A percentile compares a stretch with the other conserved stretches of the same genome.
Evolutionary conservation across 2,329 filamentous ascomycete species (phyloP).

Genomic region (Byssothecium circinans): DNA sequence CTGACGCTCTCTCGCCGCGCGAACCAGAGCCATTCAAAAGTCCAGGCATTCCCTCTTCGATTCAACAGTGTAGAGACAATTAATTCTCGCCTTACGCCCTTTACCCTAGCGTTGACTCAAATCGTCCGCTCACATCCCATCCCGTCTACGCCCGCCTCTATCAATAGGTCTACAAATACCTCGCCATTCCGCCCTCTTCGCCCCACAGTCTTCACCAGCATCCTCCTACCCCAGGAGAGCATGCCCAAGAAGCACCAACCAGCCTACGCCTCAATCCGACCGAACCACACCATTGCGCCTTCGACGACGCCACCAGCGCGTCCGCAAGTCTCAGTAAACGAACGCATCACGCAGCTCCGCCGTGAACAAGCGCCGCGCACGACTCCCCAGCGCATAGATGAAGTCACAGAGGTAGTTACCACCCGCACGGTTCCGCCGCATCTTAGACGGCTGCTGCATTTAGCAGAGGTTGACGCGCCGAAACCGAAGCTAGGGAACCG

Average conservation of each 20-base stretch:
- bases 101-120: no score
- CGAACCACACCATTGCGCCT: conserved; percentile 14
- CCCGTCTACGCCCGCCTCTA: no score
- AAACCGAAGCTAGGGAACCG: conserved; percentile 45
- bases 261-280: conserved; percentile 46
- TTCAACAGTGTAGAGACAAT: no score
- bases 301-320: not conserved
- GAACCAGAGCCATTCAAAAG: no score
- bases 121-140: no score
- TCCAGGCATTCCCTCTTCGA: no score
- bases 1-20: no score
- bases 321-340: conserved; percentile 45
- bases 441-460: conserved; percentile 48
- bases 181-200: not conserved
- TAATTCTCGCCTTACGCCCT: no score
- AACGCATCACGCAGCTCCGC: conserved; percentile 51
- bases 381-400: conserved; percentile 47
- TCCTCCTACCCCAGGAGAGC: conserved; percentile 1
- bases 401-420: conserved; percentile 46
- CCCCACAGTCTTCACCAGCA: not conserved
- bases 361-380: conserved; percentile 45
- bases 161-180: no score
- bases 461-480: conserved; percentile 51
- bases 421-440: conserved; percentile 49
- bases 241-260: conserved; percentile 55